Evolutionary conservation across 2,329 filamentous ascomycete genomes (phyloP).

Genomic region (Myriosclerotinia curreyana): DNA sequence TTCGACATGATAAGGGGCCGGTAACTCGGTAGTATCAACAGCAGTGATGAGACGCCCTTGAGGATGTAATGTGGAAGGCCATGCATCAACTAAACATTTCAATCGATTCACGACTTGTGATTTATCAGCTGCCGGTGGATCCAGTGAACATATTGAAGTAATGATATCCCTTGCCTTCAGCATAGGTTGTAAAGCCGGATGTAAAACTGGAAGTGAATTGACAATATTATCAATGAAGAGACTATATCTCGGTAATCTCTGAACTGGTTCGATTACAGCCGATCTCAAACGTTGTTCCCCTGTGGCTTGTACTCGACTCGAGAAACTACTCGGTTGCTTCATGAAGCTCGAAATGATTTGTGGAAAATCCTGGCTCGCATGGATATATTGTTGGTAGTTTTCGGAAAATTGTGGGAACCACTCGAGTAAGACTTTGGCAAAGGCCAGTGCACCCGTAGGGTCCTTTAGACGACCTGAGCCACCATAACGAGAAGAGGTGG

Average conservation of each 20-base stretch:
- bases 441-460: constrained; percentile 71
- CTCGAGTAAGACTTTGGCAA: constrained; percentile 78
- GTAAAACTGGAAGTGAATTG: constrained; percentile 76
- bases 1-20: constrained; percentile 62
- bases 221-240: constrained; percentile 95
- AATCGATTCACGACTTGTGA: constrained; percentile 71
- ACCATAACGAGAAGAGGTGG: constrained; percentile 46
- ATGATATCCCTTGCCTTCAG: constrained; percentile 90
- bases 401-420: constrained; percentile 93
- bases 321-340: constrained; percentile 78
- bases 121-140: constrained; percentile 68
- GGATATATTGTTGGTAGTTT: constrained; percentile 91
- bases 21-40: constrained; percentile 73
- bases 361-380: constrained; percentile 82
- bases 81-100: constrained; percentile 71
- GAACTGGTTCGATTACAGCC: constrained; percentile 91
- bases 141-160: constrained; percentile 93
- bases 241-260: constrained; percentile 89
- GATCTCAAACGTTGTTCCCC: constrained; percentile 91
- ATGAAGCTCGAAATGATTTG: constrained; percentile 76
- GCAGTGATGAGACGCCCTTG: constrained; percentile 77
- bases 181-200: constrained; percentile 78
- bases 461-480: constrained; percentile 56
- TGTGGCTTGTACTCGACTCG: constrained; percentile 72
- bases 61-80: constrained; percentile 70